These are phyloP conservation scores for Exophiala sideris DNA, from an alignment of 2,329 filamentous ascomycete species.

Conservation along the genomic window DNA sequence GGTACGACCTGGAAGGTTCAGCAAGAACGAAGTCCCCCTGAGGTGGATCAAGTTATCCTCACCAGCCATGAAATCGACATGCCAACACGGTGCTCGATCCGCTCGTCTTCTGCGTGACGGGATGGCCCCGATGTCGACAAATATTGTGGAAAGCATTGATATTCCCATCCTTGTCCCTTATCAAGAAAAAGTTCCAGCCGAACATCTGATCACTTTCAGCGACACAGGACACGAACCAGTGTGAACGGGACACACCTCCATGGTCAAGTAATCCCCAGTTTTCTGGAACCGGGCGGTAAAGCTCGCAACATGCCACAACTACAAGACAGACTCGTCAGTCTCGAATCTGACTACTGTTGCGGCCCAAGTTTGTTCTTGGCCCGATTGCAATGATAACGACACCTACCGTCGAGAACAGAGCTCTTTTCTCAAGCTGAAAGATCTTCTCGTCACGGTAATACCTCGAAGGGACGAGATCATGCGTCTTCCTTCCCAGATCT, in stretches of 20 bases:
- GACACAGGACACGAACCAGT: background rate
- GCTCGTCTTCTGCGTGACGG: slow-evolving; percentile 41
- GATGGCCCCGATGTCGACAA: slow-evolving; percentile 59
- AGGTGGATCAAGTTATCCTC: background rate
- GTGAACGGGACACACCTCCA: slow-evolving; percentile 11
- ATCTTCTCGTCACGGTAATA: slow-evolving; percentile 26
- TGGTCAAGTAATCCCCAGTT: slow-evolving; percentile 22
- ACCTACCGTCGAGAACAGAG: slow-evolving; percentile 22
- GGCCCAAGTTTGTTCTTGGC: background rate
- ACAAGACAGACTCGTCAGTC: background rate
- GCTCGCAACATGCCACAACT: slow-evolving; percentile 24
- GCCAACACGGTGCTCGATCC: slow-evolving; percentile 45
- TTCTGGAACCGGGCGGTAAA: slow-evolving; percentile 22
- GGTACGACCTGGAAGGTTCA: slow-evolving; percentile 53
- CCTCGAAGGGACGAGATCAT: slow-evolving; percentile 21
- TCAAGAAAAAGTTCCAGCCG: slow-evolving; percentile 55
- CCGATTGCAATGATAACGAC: background rate
- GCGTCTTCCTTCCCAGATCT: slow-evolving; percentile 19
- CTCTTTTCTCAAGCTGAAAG: slow-evolving; percentile 22
- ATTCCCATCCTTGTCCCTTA: slow-evolving; percentile 48
- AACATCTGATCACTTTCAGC: slow-evolving; percentile 28
- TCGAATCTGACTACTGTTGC: background rate
- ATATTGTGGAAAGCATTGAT: slow-evolving; percentile 63
- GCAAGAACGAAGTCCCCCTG: background rate
- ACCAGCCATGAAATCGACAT: slow-evolving; percentile 64